Percentiles rank a stretch among this genome's conserved stretches.
These are phyloP conservation scores for Boletus speciosus DNA, from an alignment of 768 basidiomycete species.

Conservation along the genomic window DNA sequence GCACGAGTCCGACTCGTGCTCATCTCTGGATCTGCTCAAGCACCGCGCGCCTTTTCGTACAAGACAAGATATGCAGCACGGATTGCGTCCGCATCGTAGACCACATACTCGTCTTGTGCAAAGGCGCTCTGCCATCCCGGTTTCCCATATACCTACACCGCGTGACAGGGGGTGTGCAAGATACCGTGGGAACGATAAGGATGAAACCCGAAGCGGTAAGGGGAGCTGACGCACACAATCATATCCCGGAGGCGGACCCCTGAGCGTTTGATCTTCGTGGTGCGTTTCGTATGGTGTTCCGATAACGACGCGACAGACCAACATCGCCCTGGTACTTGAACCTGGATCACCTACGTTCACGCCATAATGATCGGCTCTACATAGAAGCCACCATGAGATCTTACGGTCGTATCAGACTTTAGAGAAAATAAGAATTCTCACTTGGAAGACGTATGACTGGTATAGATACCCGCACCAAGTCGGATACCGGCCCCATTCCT, in stretches of 20 bases:
- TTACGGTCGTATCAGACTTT: background rate
- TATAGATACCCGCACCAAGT: conserved; percentile 27
- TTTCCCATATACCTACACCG: conserved; percentile 14
- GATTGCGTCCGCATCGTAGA: conserved; percentile 25
- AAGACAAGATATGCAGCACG: conserved; percentile 24
- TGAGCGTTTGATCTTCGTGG: conserved; percentile 10
- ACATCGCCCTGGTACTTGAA: conserved; percentile 16
- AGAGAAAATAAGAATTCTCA: background rate
- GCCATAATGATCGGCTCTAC: conserved; percentile 21
- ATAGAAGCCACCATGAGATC: conserved; percentile 1
- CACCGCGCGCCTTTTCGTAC: conserved; percentile 6
- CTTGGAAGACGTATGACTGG: conserved; percentile 23
- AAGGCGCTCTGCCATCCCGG: conserved; percentile 13
- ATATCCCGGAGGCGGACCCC: conserved; percentile 14
- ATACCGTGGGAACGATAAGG: background rate
- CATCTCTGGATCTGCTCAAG: background rate
- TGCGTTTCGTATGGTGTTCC: conserved; percentile 6
- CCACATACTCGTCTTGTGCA: conserved; percentile 22
- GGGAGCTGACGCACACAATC: conserved; percentile 20
- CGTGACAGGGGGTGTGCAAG: background rate
- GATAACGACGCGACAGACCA: conserved; percentile 24
- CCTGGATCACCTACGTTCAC: conserved; percentile 2
- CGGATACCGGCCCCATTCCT: conserved; percentile 19
- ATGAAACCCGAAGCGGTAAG: no score
- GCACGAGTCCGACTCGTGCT: background rate